Percentiles rank a stretch among this genome's conserved stretches.
Evolutionary conservation across 805 yeast genomes (phyloP).

Genomic region (Candida easanensis): DNA sequence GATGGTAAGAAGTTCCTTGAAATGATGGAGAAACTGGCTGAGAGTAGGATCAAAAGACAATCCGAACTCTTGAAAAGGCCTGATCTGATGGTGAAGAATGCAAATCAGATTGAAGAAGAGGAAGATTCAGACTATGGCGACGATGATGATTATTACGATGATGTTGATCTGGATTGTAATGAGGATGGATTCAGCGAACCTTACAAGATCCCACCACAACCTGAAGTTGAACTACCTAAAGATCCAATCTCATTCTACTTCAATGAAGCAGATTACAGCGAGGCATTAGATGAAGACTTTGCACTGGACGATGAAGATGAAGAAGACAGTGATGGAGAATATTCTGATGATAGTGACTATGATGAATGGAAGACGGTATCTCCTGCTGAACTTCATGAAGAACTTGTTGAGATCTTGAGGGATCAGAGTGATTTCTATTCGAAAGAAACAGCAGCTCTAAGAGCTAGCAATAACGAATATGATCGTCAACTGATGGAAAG

Average conservation of each 20-base stretch:
- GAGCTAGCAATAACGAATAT: constrained; percentile 7
- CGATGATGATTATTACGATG: constrained; percentile 23
- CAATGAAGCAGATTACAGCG: constrained; percentile 25
- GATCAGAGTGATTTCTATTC: constrained; percentile 15
- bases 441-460: constrained; percentile 11
- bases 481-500: constrained; percentile 12
- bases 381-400: constrained; percentile 16
- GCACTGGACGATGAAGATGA: background rate
- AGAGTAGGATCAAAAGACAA: constrained; percentile 39
- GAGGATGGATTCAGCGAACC: constrained; percentile 21
- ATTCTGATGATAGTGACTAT: constrained; percentile 14
- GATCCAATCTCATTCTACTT: constrained; percentile 17
- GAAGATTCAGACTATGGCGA: constrained; percentile 28
- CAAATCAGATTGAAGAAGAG: constrained; percentile 29
- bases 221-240: constrained; percentile 8
- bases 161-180: constrained; percentile 17
- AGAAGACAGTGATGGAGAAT: constrained; percentile 19
- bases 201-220: constrained; percentile 14
- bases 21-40: constrained; percentile 75
- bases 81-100: constrained; percentile 17
- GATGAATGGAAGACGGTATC: constrained; percentile 8
- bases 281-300: constrained; percentile 14
- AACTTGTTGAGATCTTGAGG: constrained; percentile 13
- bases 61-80: constrained; percentile 16
- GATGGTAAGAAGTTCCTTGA: constrained; percentile 77